A percentile compares a stretch with the other conserved stretches of the same genome.
Conservation (phyloP, 305 asterid genomes). For the Striga hermonthica region DNA sequence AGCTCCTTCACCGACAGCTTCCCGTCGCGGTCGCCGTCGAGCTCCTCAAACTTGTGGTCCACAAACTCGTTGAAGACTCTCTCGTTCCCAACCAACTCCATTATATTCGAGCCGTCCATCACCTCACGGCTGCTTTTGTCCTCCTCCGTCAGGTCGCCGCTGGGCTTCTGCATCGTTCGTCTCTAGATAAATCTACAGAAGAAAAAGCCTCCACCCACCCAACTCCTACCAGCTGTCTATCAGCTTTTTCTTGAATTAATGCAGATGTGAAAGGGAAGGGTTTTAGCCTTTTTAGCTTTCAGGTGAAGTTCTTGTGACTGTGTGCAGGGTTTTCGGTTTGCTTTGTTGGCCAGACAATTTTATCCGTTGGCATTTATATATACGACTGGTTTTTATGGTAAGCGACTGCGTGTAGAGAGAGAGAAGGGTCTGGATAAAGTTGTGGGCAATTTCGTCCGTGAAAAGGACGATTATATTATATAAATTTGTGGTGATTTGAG, state of each 20-base stretch:
- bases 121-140: constrained; percentile 46
- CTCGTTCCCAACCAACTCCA: constrained; percentile 86
- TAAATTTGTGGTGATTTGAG: too few species aligned
- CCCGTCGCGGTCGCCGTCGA: constrained; percentile 76
- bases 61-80: constrained; percentile 66
- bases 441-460: too few species aligned
- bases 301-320: constrained; percentile 47
- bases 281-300: neutral
- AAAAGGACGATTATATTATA: too few species aligned
- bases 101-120: constrained; percentile 93
- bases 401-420: too few species aligned
- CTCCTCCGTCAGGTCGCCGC: constrained; percentile 39
- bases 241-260: constrained; percentile 3
- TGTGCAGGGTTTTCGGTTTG: neutral
- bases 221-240: neutral
- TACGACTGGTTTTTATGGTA: too few species aligned
- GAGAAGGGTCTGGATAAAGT: too few species aligned
- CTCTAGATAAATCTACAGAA: neutral
- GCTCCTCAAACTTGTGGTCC: constrained; percentile 72
- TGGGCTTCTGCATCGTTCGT: constrained; percentile 40
- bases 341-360: too few species aligned
- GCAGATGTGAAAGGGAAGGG: neutral
- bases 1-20: constrained; percentile 72
- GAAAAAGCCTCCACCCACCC: neutral
- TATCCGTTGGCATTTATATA: too few species aligned